phyloP scores from a whole-genome alignment of 768 basidiomycete genomes.

The Gloeostereum incarnatum region DNA sequence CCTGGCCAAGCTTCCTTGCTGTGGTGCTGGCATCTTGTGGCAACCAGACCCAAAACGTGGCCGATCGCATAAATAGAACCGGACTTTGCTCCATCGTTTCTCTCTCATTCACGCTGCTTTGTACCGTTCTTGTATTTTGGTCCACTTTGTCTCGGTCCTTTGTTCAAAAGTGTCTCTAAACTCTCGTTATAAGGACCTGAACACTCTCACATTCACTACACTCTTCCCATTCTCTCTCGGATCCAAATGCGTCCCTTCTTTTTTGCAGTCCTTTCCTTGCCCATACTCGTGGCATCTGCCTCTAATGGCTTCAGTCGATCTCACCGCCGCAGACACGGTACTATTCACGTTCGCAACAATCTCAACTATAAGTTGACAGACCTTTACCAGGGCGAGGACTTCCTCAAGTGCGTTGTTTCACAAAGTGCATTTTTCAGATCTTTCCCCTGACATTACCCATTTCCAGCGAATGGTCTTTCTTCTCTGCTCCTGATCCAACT shows the following conservation, averaged over 20 bases:
- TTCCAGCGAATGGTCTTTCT: conserved; percentile 40
- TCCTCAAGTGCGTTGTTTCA: conserved; percentile 27
- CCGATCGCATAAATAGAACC: too few species aligned
- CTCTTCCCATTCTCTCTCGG: background rate
- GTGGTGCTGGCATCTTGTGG: too few species aligned
- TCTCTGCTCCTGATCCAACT: conserved; percentile 35
- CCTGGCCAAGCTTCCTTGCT: too few species aligned
- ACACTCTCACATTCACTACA: background rate
- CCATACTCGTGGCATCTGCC: conserved; percentile 3
- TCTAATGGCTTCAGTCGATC: background rate
- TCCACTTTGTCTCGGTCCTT: too few species aligned
- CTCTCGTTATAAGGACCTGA: background rate
- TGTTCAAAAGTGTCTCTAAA: background rate
- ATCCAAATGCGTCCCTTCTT: conserved; percentile 1
- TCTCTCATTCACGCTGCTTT: too few species aligned
- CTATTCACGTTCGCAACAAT: background rate
- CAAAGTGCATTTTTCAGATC: conserved; percentile 12
- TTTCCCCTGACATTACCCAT: background rate
- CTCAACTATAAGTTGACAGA: conserved; percentile 4
- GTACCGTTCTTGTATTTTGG: too few species aligned
- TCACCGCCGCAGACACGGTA: conserved; percentile 1
- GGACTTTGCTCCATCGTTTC: too few species aligned
- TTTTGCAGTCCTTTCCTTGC: conserved; percentile 2
- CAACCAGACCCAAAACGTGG: too few species aligned
- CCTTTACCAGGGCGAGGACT: conserved; percentile 26